Evolutionary conservation across 2,329 filamentous ascomycete genomes (phyloP).

Genomic region (Plenodomus biglobosus): DNA sequence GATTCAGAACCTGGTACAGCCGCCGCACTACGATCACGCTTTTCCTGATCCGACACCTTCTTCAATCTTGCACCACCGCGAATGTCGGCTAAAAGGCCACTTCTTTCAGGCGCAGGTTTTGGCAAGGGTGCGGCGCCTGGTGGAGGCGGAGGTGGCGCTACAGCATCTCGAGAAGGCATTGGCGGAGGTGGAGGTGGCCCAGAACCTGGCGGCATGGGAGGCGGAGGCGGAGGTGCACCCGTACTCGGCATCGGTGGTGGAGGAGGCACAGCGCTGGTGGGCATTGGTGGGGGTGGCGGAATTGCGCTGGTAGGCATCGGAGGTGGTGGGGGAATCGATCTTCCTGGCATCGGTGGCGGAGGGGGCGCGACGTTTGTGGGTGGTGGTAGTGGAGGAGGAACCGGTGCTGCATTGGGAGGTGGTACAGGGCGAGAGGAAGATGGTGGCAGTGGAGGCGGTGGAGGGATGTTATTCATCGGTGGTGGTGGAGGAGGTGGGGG

Average conservation of each 20-base stretch:
- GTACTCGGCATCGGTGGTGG: slow-evolving; percentile 40
- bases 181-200: slow-evolving; percentile 47
- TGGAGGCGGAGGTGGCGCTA: slow-evolving; percentile 40
- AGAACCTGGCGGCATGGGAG: slow-evolving; percentile 30
- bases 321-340: slow-evolving; percentile 36
- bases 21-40: slow-evolving; percentile 70
- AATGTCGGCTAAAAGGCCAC: slow-evolving; percentile 70
- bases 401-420: slow-evolving; percentile 30
- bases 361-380: slow-evolving; percentile 13
- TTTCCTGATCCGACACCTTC: slow-evolving; percentile 71
- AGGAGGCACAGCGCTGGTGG: slow-evolving; percentile 41
- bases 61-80: slow-evolving; percentile 66
- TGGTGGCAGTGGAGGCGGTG: slow-evolving; percentile 28
- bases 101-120: slow-evolving; percentile 52
- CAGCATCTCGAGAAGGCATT: slow-evolving; percentile 28
- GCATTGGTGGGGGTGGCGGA: slow-evolving; percentile 43
- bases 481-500: slow-evolving; percentile 54
- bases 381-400: slow-evolving; percentile 29
- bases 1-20: slow-evolving; percentile 55
- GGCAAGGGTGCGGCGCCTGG: slow-evolving; percentile 35
- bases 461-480: slow-evolving; percentile 30
- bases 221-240: slow-evolving; percentile 50
- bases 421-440: slow-evolving; percentile 34
- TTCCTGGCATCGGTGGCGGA: slow-evolving; percentile 33
- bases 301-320: slow-evolving; percentile 19